These are phyloP conservation scores for Peniophora sp. DNA, from an alignment of 1,284 basidiomycete genomes.

Conservation along the genomic window DNA sequence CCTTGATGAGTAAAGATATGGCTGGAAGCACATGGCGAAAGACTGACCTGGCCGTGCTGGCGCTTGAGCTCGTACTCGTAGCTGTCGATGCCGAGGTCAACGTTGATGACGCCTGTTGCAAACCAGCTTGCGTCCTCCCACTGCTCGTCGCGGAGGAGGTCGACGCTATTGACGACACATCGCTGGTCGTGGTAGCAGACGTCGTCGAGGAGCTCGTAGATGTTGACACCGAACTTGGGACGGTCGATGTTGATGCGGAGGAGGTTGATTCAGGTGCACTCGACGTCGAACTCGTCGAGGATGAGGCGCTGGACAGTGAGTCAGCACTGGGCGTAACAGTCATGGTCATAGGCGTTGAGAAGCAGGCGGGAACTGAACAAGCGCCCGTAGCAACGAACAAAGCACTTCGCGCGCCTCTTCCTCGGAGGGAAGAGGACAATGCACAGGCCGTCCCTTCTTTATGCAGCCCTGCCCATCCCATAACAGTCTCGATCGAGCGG, in stretches of 20 bases:
- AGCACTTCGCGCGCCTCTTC: too few relatives aligned
- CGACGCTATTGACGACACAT: neutral
- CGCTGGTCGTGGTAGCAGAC: neutral
- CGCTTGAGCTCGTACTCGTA: too few relatives aligned
- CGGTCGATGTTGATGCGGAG: neutral
- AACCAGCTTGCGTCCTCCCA: neutral
- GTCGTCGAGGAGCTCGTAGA: neutral
- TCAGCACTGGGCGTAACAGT: neutral
- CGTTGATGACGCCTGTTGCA: too few relatives aligned
- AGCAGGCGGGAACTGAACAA: too few relatives aligned
- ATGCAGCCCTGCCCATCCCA: too few relatives aligned
- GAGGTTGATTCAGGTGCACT: neutral
- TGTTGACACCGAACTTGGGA: neutral
- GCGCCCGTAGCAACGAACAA: too few relatives aligned
- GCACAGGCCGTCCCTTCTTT: too few relatives aligned
- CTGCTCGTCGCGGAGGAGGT: neutral
- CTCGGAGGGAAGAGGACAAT: too few relatives aligned
- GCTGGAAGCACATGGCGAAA: neutral
- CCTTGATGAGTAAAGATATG: neutral
- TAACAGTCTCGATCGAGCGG: too few relatives aligned
- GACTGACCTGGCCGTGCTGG: too few relatives aligned
- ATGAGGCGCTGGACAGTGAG: neutral
- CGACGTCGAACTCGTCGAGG: neutral
- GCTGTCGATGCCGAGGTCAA: too few relatives aligned
- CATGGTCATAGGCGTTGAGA: too few relatives aligned